Base-by-base conservation (phyloP, 2,329 filamentous ascomycete species). In the Gaeumannomyces tritici region DNA sequence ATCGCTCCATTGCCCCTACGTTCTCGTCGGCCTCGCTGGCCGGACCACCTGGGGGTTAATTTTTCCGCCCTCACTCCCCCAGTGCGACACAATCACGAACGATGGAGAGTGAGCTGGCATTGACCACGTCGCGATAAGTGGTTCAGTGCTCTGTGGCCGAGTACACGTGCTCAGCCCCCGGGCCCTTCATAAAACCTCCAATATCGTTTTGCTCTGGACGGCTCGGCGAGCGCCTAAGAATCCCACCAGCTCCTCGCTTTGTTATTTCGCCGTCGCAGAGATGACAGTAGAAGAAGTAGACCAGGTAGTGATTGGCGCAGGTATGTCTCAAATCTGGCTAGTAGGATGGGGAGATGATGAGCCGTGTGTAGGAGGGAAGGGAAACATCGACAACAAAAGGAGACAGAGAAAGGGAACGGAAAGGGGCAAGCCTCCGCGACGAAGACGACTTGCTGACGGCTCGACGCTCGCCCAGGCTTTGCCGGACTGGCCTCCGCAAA, bases 401-500 rank as follows among this genome's bases (percentile, higher is more conserved):
- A 15, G n/a, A 59, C 33, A n/a, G 12, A 54, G 51, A 59, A 55
- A 31, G 6, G 33, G 54, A 13, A 55, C 12, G 55, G 28, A n/a
- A 59, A n/a, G 4, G 13, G 21, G 21, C n/a, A 21, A 21, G 18
- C 2, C 1, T 47, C 42, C 3, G 18, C 9, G 42, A n/a, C 42
- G 4, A 9, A 4, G n/a, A 21, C n/a, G 42, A 2, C 21, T 33
- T 55, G 28, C 31, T 55, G 21, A 60, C 60, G 59, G 35, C 55
- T 12, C 31, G 31, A 55, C 29, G 9, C 29, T 31, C 55, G 24
- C 27, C 29, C 47, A 72, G 71, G 72, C 59, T 67, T 71, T 62
- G 69, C 65, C 60, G 88, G 87, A 27, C 75, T 90, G 35, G 80
- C 78, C 1, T 79, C 81, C 26, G 83, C 87, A 59, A 87, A 87